Evolutionary conservation across 768 basidiomycete species (phyloP), one percentile per base, ranked within the genome.

Genomic region (Xerocomus potaroensis): DNA sequence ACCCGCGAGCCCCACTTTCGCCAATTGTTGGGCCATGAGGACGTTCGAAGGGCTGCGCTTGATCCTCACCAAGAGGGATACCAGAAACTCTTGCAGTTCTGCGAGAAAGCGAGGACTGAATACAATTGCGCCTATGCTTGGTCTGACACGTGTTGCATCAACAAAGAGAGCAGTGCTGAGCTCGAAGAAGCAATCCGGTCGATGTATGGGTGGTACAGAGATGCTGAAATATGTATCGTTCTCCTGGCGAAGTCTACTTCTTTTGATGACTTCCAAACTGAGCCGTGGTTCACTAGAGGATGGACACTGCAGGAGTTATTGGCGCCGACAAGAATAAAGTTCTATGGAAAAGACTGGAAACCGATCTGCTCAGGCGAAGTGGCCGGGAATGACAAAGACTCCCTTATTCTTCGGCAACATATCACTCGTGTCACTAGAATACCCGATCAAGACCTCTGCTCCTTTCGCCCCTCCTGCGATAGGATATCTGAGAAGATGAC

Each of bases 171-270:
- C 45, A 65, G 64, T 22, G 53, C 60, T 9, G 63, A 64, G 36
- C 47, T 64, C n/a, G 59, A 61, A 19, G 64, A 63, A 31, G 59
- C 61, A 29, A 63, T 65, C 40, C 56, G 53, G 5, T 58, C 63
- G 0, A 64, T 65, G 63, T 64, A 61, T 40, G 32, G 47, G 10
- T 64, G 61, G 63, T 64, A 64, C 34, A 50, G 47, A 2, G 48
- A 47, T 8, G 51, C 63, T 15, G 32, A 52, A 5, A 43, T 64
- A 9, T 64, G 62, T 41, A 45, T 60, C 41, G 56, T 53, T 10
- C 54, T 62, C 43, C 43, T 65, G 3, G 47, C 56, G 11, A 6
- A 45, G 24, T 47, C 58, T 15, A 40, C 15, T 19, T 24, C 49
- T 16, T 19, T 48, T 9, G 33, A 27, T 5, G 53, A 57, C 34